Conservation (phyloP, 179 eudicot species). For the Gypsophila paniculata region DNA sequence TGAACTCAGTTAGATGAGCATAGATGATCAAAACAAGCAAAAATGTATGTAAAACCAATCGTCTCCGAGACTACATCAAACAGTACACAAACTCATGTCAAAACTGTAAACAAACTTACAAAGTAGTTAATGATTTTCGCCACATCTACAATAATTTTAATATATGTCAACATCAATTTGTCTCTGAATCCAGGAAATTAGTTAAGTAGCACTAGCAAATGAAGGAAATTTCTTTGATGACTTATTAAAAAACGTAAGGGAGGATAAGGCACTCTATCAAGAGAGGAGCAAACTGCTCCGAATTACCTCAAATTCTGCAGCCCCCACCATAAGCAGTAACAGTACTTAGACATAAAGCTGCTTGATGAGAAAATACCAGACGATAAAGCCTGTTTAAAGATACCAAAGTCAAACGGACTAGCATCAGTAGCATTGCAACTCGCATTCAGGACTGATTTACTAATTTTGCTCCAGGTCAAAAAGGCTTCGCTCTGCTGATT, state of each 20-base stretch:
- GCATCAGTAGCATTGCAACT: conserved; percentile 42
- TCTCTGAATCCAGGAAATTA: neutral
- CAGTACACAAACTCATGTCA: neutral
- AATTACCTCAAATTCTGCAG: conserved; percentile 81
- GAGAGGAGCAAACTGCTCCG: neutral
- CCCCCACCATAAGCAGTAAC: conserved; percentile 97
- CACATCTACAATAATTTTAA: conserved; percentile 8
- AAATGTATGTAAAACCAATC: neutral
- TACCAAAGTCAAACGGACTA: conserved; percentile 80
- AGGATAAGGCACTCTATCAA: neutral
- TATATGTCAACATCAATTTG: neutral
- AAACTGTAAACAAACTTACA: neutral
- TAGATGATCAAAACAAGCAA: neutral
- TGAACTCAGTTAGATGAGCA: no score
- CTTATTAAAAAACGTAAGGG: no score
- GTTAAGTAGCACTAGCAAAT: conserved; percentile 2
- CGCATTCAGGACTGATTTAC: conserved; percentile 37
- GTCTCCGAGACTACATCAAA: neutral
- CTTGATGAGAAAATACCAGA: conserved; percentile 59
- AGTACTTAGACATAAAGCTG: conserved; percentile 63
- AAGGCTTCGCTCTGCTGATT: conserved; percentile 44
- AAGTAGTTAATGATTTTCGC: neutral
- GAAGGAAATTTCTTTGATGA: neutral
- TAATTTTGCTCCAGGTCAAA: conserved; percentile 41
- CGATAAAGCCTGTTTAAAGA: conserved; percentile 69